Evolutionary conservation across 805 yeast species (phyloP).

Genomic region (Priceomyces carsonii): DNA sequence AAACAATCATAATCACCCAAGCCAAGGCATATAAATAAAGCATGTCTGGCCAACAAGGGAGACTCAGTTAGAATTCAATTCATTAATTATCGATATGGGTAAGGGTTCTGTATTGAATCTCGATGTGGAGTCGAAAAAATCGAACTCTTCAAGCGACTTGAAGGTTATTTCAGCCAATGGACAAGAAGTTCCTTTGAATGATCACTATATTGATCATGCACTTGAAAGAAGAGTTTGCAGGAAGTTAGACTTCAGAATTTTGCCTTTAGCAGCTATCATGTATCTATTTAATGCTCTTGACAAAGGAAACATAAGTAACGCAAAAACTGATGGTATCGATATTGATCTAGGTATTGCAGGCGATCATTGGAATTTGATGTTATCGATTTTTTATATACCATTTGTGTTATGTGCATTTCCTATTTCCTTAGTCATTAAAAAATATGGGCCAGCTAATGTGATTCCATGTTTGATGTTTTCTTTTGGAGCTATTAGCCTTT

Average conservation of each 20-base stretch:
- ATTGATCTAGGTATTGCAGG: conserved; percentile 41
- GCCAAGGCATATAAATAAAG: too few species aligned
- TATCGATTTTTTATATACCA: conserved; percentile 47
- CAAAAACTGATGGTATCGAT: conserved; percentile 48
- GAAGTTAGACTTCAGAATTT: conserved; percentile 44
- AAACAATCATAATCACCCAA: too few species aligned
- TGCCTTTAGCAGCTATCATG: conserved; percentile 47
- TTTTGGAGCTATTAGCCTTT: conserved; percentile 44
- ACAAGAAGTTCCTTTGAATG: conserved; percentile 14
- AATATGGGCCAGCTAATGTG: conserved; percentile 43
- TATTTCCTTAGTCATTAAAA: conserved; percentile 39
- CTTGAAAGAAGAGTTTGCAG: conserved; percentile 33
- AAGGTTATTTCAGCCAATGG: conserved; percentile 15
- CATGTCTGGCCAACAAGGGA: too few species aligned
- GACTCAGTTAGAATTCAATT: too few species aligned
- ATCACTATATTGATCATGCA: conserved; percentile 13
- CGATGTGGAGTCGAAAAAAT: conserved; percentile 9
- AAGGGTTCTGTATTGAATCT: not conserved
- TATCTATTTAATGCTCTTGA: conserved; percentile 51
- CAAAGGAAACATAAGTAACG: conserved; percentile 51
- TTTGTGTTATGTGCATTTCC: conserved; percentile 49
- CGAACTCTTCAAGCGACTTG: conserved; percentile 3
- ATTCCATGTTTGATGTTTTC: conserved; percentile 46
- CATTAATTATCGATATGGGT: too few species aligned
- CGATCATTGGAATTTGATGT: conserved; percentile 45